Evolutionary conservation across 1,284 basidiomycete genomes (phyloP).

Genomic region (Fereydounia khargensis): DNA sequence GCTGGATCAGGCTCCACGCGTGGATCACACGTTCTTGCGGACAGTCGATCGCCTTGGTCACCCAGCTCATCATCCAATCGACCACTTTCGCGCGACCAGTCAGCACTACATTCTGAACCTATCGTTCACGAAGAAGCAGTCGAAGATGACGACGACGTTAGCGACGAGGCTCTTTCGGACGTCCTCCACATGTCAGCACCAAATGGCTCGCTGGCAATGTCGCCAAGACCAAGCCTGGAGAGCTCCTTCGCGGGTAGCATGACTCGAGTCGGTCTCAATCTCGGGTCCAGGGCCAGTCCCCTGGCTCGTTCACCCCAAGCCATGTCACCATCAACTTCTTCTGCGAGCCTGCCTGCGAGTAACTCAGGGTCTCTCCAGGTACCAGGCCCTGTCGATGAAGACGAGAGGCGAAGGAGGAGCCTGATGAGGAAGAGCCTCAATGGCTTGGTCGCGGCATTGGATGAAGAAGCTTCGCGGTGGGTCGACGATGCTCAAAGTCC

Average conservation of each 20-base stretch:
- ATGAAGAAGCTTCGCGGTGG: slow-evolving; percentile 7
- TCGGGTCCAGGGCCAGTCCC: too few relatives aligned
- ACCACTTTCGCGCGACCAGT: too few relatives aligned
- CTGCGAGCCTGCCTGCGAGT: too few relatives aligned
- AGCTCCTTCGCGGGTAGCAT: too few relatives aligned
- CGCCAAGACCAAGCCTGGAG: neutral
- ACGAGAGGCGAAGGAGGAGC: slow-evolving; percentile 6
- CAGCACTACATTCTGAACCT: too few relatives aligned
- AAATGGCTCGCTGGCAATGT: slow-evolving; percentile 1
- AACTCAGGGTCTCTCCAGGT: neutral
- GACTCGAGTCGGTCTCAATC: slow-evolving; percentile 13
- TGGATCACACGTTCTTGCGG: too few relatives aligned
- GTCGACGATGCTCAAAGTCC: neutral
- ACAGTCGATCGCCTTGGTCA: too few relatives aligned
- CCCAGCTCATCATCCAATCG: too few relatives aligned
- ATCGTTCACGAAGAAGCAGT: too few relatives aligned
- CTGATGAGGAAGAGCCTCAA: slow-evolving; percentile 23
- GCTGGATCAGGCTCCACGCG: too few relatives aligned
- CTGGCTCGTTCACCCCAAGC: too few relatives aligned
- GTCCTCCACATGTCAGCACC: slow-evolving; percentile 17
- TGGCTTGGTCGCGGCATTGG: slow-evolving; percentile 26
- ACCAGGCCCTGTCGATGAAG: neutral
- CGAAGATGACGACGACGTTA: slow-evolving; percentile 3
- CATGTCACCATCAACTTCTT: too few relatives aligned
- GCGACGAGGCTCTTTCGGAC: slow-evolving; percentile 15